Conservation (phyloP, 2,329 filamentous ascomycete species). For the Claviceps pusilla region DNA sequence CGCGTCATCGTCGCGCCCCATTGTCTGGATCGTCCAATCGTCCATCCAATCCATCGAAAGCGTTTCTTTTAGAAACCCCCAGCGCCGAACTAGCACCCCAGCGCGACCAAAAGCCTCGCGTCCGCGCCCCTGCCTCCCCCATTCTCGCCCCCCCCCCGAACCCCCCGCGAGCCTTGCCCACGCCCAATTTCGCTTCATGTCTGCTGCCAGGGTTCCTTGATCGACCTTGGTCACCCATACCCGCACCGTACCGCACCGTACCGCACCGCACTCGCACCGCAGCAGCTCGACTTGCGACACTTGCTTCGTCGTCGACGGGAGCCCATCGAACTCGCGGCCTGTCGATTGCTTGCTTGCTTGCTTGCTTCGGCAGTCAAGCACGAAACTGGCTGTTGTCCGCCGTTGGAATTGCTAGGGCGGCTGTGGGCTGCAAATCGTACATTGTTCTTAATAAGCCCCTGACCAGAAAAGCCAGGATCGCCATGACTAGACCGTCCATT, state of each 20-base stretch:
- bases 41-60: not conserved
- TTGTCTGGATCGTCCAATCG: not conserved
- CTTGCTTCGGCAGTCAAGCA: not conserved
- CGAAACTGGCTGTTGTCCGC: not conserved
- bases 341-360: not conserved
- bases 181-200: constrained; percentile 3
- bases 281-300: not conserved
- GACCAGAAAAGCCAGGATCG: not conserved
- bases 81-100: not conserved
- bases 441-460: not conserved
- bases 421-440: not conserved
- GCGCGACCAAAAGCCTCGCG: not conserved
- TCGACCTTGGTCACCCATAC: not conserved
- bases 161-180: not conserved
- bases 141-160: not conserved
- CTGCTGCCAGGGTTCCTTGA: not conserved
- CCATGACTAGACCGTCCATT: constrained; percentile 44
- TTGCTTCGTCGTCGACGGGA: not conserved
- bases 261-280: not conserved
- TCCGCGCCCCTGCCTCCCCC: not conserved
- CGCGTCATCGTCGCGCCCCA: not conserved
- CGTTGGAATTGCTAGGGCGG: not conserved
- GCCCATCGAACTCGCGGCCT: not conserved
- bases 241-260: not conserved
- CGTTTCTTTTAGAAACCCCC: not conserved